Conservation (phyloP, 23 red algal genomes). For the Gracilaria vermiculophylla region DNA sequence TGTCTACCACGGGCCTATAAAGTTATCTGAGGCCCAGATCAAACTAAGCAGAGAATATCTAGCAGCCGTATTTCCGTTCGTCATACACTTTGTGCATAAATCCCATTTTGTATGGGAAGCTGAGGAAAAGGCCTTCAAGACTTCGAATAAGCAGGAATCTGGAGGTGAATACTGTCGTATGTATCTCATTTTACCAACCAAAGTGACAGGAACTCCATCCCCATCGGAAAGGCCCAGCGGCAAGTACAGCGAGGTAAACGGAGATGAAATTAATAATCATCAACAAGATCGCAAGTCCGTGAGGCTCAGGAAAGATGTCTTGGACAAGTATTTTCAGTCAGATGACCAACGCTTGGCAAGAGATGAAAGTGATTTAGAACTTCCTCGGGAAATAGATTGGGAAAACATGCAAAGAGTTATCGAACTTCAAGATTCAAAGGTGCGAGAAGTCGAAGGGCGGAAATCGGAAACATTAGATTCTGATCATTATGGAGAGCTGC, state of each 20-base stretch:
- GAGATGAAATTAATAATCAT: too few relatives aligned
- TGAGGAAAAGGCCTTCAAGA: background rate
- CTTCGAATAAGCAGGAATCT: background rate
- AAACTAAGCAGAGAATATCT: constrained; percentile 18
- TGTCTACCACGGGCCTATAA: constrained; percentile 28
- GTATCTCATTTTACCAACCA: constrained; percentile 38
- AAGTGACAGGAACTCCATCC: background rate
- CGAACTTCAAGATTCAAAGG: background rate
- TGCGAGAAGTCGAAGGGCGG: background rate
- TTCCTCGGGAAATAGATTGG: constrained; percentile 36
- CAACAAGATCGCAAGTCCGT: background rate
- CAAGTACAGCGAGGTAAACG: background rate
- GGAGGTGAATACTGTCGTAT: constrained; percentile 8
- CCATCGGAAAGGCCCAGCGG: background rate
- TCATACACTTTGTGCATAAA: background rate
- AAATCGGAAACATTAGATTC: background rate
- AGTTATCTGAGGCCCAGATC: constrained; percentile 3
- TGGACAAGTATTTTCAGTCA: constrained; percentile 22
- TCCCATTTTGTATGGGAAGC: constrained; percentile 43
- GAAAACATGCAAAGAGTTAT: background rate
- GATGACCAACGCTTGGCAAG: background rate
- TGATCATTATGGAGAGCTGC: constrained; percentile 11
- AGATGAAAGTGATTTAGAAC: background rate
- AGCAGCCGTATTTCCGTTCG: constrained; percentile 19
- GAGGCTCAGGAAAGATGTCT: background rate